Base-by-base conservation (phyloP, 2,329 filamentous ascomycete genomes). In the Claviceps africana region DNA sequence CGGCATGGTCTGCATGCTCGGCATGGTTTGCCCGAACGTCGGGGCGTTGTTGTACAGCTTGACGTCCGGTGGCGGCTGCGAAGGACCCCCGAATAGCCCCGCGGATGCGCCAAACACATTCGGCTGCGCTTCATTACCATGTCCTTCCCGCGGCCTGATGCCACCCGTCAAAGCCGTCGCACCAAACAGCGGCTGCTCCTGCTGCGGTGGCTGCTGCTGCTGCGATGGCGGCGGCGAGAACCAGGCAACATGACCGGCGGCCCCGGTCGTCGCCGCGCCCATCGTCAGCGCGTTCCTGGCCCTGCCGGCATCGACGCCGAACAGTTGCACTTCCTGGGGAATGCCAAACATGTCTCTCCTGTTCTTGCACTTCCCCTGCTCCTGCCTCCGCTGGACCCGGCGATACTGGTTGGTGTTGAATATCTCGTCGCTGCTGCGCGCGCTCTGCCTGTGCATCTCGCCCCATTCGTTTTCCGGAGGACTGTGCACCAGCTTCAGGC, bases 401-500 rank as follows among this genome's bases (percentile, higher is more conserved):
- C n/a, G n/a, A n/a, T n/a, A 68, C 7, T 53, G 56, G 7, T 58
- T 53, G 33, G 65, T 66, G 25, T 70, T 57, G 11, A 57, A 55
- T 1, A 62, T 55, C 54, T 75, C 71, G 44, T 74, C 67, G 1
- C 49, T 55, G 55, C 72, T 75, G 53, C 65, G 60, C 6, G 69
- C 59, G 31, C 72, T 64, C 31, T 49, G 37, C 35, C 55, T 42
- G 22, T 52, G 51, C 35, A 21, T 11, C n/a, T 48, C 15, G 33
- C 62, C 62, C 28, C 53, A 57, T 7, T 61, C 54, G 15, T 42
- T 53, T 3, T 50, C 37, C 2, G 42, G 48, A 15, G 33, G 47
- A 21, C 47, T 47, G 49, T 64, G 64, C 31, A 66, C 64, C 15
- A 82, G 64, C 53, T 72, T 73, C 56, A 85, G 69, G 48, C 68